Conservation (phyloP, 352 stramenopile genomes). For the Phytophthora kernoviae region DNA sequence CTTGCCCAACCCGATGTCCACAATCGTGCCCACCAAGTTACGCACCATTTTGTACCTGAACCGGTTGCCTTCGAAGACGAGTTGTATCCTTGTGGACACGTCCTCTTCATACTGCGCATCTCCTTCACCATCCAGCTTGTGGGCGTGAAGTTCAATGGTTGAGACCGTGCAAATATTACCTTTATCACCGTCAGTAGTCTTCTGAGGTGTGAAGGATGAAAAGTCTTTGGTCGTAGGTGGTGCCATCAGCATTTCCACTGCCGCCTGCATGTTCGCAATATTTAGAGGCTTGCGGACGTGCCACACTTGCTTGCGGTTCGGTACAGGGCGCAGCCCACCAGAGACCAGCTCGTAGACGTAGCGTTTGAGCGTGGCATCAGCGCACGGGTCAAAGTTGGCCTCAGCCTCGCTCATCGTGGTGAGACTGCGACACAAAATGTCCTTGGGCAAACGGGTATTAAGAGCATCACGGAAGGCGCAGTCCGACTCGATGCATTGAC, state of each 20-base stretch:
- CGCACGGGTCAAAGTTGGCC: conserved; percentile 55
- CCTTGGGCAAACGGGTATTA: conserved; percentile 73
- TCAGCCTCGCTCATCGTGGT: conserved; percentile 21
- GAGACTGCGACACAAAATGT: conserved; percentile 56
- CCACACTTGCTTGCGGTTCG: conserved; percentile 60
- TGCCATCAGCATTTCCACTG: conserved; percentile 35
- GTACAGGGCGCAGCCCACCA: conserved; percentile 54
- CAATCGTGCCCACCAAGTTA: conserved; percentile 79
- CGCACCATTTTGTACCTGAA: conserved; percentile 91
- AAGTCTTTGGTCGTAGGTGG: conserved; percentile 57
- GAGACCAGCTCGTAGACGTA: conserved; percentile 72
- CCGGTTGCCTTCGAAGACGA: conserved; percentile 69
- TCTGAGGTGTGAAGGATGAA: conserved; percentile 68
- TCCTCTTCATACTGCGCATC: conserved; percentile 34
- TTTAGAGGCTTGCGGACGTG: conserved; percentile 63
- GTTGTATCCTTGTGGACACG: conserved; percentile 34
- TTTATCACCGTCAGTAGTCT: conserved; percentile 40
- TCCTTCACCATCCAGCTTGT: conserved; percentile 11
- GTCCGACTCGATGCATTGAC: conserved; percentile 57
- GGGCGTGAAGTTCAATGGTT: conserved; percentile 38
- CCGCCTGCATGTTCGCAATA: conserved; percentile 52
- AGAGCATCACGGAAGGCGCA: conserved; percentile 61
- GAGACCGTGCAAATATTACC: conserved; percentile 60
- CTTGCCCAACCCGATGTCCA: conserved; percentile 70
- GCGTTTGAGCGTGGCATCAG: conserved; percentile 55